Base-by-base conservation (phyloP, 2,329 filamentous ascomycete genomes). In the Sclerotinia spermophila region DNA sequence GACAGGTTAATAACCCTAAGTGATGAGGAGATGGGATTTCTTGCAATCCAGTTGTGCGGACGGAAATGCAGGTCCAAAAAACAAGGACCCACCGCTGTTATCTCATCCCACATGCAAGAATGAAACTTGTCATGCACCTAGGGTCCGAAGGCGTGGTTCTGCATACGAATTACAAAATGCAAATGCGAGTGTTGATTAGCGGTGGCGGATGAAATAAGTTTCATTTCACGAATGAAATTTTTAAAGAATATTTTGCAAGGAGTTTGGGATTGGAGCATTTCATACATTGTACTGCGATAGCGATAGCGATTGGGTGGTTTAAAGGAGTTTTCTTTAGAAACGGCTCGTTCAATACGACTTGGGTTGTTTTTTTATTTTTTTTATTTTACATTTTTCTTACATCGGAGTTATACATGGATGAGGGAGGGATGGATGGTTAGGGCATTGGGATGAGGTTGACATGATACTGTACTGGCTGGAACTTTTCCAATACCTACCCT, bases 101-200 rank as follows among this genome's bases (percentile, higher is more conserved):
- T 48, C 61, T 51, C 61, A 64, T 64, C 24, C 21, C 44, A 64
- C 61, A 64, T 64, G 17, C 45, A 33, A 64, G 61, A 51, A 51
- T 38, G 44, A 65, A 65, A 40, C 62, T 65, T 53, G 24, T 65
- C 33, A 69, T 69, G 56, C 67, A 69, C 33, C 58, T 62, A 69
- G 67, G 67, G 67, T 69, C 38, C 51, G 62, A 40, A 65, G 30
- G 62, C 33, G 3, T 65, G 62, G 62, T 53, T 53, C 45, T 65
- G 62, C 61, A 62, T 65, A 65, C 45, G 24, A 56, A 56, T 67
- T 67, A 67, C 38, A 35, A 58, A 65, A 65, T 19, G 27, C 24
- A 21, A 65, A 65, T 65, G 62, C 33, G 24, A 40, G n/a, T 40
- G 45, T 65, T 40, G 24, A 40, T 53, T 65, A 33, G 62, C 62